A percentile compares a stretch with the other conserved stretches of the same genome.
These are phyloP conservation scores for Kurtzmaniella fragi DNA, from an alignment of 805 yeast species.

Conservation along the genomic window DNA sequence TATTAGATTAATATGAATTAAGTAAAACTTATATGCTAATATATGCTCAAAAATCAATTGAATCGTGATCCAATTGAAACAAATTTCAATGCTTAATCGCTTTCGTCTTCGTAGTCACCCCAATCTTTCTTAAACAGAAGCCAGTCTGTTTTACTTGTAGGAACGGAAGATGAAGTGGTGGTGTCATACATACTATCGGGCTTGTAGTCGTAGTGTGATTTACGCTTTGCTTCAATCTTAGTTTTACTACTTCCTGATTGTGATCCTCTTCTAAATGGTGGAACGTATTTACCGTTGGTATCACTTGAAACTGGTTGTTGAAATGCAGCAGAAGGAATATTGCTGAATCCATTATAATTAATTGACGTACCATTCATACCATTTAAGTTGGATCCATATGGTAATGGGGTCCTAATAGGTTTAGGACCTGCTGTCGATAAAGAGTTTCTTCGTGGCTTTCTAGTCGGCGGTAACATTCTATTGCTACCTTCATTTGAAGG, in stretches of 20 bases:
- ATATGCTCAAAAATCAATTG: background rate
- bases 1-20: background rate
- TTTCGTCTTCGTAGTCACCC: slow-evolving; percentile 21
- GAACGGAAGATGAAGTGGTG: slow-evolving; percentile 17
- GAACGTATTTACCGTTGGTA: slow-evolving; percentile 56
- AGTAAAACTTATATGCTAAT: background rate
- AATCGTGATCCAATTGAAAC: background rate
- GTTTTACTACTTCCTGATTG: slow-evolving; percentile 11
- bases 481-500: background rate
- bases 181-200: slow-evolving; percentile 3
- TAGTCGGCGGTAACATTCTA: too few relatives aligned
- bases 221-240: slow-evolving; percentile 4
- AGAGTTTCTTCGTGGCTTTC: too few relatives aligned
- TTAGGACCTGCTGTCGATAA: too few relatives aligned
- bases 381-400: too few relatives aligned
- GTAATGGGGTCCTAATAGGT: too few relatives aligned
- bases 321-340: slow-evolving; percentile 7
- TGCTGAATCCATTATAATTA: slow-evolving; percentile 5
- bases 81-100: too few relatives aligned
- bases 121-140: slow-evolving; percentile 19
- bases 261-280: slow-evolving; percentile 65
- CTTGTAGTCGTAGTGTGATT: slow-evolving; percentile 3
- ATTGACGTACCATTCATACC: slow-evolving; percentile 5
- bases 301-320: slow-evolving; percentile 7
- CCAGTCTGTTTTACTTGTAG: slow-evolving; percentile 21